Base-by-base conservation (phyloP, 306 rosid species). In the Cucurbita maxima region DNA sequence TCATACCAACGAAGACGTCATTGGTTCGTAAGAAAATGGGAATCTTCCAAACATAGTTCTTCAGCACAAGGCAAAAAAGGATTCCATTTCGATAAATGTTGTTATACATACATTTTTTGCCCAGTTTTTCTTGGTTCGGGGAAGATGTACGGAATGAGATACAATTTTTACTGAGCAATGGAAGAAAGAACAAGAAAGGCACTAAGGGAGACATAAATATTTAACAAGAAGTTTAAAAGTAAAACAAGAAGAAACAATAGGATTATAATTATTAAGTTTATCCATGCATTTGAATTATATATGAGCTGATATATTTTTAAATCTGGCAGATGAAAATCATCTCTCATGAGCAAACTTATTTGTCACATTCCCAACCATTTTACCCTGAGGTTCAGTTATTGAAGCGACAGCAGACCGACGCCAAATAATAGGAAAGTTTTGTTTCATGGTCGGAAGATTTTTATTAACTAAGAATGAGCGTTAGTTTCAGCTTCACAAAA, bases 311-410 rank as follows among this genome's bases (percentile, higher is more conserved):
- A 14, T 71, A 71, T 36, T 48, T 71, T 45, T 51, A 71, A 44
- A 45, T 71, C 75, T 71, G 36, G 74, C 74, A 34, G 48, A 36
- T 71, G 18, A 71, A 70, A 50, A 71, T n/a, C 58, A 10, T 45
- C 73, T 67, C 22, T 36, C 22, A 48, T 25, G 14, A 25, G 58
- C 50, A 30, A 52, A 36, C 9, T 71, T 34, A 15, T 14, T 71
- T 51, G 60, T 50, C 47, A 51, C 75, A 22, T 68, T 15, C 9
- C 22, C 30, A 62, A 62, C 69, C 22, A 62, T 38, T 62, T 62
- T n/a, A 38, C 69, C 72, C 72, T 18, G 48, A 64, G 19, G 53
- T 64, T 64, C 72, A 64, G 43, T 64, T 11, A 64, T 64, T 41
- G 16, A 36, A 64, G 71, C n/a, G 71, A 40, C 15, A 41, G 50